Percentiles rank a stretch among this genome's conserved stretches.
These are phyloP conservation scores for Coemansia sp. DNA, from an alignment of 192 early-diverging fungal species.

Conservation along the genomic window DNA sequence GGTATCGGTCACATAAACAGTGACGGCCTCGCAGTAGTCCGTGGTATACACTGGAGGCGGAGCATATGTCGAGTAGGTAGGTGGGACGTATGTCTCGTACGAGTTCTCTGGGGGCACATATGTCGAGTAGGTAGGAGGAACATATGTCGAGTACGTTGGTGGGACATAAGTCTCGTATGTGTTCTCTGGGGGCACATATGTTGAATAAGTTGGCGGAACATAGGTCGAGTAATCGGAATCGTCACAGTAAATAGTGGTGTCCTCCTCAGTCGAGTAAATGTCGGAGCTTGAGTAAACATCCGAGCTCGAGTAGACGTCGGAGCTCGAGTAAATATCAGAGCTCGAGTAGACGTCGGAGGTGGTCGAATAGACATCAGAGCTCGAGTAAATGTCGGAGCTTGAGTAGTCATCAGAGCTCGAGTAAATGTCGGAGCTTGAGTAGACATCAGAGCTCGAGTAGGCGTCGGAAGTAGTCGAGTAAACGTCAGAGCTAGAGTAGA, in stretches of 20 bases:
- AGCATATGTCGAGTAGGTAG: slow-evolving; percentile 9
- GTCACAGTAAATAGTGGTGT: slow-evolving; percentile 1
- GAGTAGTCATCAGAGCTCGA: too few species aligned
- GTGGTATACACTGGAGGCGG: slow-evolving; percentile 22
- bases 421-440: background rate
- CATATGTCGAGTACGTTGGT: background rate
- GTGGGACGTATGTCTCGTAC: background rate
- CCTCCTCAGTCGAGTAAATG: background rate
- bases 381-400: too few species aligned
- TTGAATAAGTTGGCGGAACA: slow-evolving; percentile 9
- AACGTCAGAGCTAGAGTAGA: slow-evolving; percentile 3
- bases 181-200: background rate
- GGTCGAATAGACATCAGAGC: background rate
- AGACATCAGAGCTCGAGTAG: background rate
- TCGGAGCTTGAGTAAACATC: background rate
- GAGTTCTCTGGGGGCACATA: background rate
- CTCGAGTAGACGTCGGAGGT: slow-evolving; percentile 5
- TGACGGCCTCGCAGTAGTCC: slow-evolving; percentile 13
- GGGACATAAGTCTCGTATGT: background rate
- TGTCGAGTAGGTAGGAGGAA: background rate
- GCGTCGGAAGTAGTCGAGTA: slow-evolving; percentile 12
- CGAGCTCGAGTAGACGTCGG: slow-evolving; percentile 4
- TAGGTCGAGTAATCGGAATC: slow-evolving; percentile 5
- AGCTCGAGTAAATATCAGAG: too few species aligned
- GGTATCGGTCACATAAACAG: slow-evolving; percentile 13